These are phyloP conservation scores for Thuja plicata DNA, from an alignment of 83 land plant species.

Conservation along the genomic window DNA sequence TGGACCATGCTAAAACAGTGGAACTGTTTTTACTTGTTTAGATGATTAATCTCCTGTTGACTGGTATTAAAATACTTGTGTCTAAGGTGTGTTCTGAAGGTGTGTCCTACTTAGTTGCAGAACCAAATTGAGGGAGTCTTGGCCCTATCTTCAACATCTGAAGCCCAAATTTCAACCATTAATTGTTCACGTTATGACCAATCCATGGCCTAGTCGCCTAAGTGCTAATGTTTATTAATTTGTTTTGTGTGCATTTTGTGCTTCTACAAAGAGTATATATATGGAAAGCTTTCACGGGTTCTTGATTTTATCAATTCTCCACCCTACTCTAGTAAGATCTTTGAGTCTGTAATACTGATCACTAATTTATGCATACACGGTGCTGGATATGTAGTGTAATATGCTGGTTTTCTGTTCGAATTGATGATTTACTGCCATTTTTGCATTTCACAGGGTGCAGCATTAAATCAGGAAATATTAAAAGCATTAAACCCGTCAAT, in stretches of 20 bases:
- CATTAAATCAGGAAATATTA: too few species aligned
- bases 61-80: background rate
- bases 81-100: background rate
- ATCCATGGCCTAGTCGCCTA: background rate
- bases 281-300: background rate
- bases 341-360: background rate
- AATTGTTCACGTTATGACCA: background rate
- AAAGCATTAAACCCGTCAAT: too few species aligned
- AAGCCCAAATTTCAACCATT: background rate
- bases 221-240: background rate
- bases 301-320: too few species aligned
- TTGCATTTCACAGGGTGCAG: too few species aligned
- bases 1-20: background rate
- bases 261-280: background rate
- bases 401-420: background rate
- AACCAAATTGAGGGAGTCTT: background rate
- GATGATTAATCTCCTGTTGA: background rate
- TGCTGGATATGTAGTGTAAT: background rate
- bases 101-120: background rate
- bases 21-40: background rate
- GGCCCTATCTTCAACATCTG: background rate
- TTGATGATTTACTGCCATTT: too few species aligned
- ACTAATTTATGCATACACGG: background rate
- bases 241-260: background rate
- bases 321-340: background rate